These are phyloP conservation scores for Psilocybe cubensis DNA, from an alignment of 768 basidiomycete genomes.

Conservation along the genomic window DNA sequence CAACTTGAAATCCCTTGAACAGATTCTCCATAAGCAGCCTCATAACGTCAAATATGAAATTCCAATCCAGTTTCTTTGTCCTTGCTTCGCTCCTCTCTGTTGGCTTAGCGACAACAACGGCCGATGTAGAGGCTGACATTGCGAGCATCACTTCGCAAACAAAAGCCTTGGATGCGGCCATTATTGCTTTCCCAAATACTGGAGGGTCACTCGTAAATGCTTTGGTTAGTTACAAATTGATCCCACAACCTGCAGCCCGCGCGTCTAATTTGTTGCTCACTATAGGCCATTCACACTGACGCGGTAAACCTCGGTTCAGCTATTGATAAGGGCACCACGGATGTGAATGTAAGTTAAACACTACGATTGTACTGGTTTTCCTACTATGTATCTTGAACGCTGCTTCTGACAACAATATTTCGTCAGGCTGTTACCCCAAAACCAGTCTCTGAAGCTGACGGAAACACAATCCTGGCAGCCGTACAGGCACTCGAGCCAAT, in stretches of 20 bases:
- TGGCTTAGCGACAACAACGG: conserved; percentile 28
- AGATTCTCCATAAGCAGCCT: background rate
- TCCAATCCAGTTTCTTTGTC: conserved; percentile 27
- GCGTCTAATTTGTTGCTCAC: background rate
- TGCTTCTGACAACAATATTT: background rate
- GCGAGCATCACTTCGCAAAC: conserved; percentile 26
- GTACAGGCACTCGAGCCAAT: conserved; percentile 17
- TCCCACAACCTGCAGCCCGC: too few relatives aligned
- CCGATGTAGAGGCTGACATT: conserved; percentile 34
- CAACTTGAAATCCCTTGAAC: background rate
- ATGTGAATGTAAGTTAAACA: conserved; percentile 23
- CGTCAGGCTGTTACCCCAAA: conserved; percentile 10
- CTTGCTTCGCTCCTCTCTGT: conserved; percentile 27
- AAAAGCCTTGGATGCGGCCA: conserved; percentile 29
- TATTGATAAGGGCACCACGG: conserved; percentile 29
- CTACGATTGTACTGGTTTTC: background rate
- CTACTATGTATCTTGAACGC: background rate
- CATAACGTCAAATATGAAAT: conserved; percentile 24
- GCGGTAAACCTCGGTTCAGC: conserved; percentile 21
- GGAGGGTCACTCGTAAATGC: conserved; percentile 26
- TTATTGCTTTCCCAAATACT: conserved; percentile 31
- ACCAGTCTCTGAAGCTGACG: conserved; percentile 27
- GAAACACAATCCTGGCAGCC: conserved; percentile 21
- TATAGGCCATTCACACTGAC: conserved; percentile 28
- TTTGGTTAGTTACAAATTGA: conserved; percentile 22